Conservation (phyloP, 2,329 filamentous ascomycete species). For the Aspergillus awamori region DNA sequence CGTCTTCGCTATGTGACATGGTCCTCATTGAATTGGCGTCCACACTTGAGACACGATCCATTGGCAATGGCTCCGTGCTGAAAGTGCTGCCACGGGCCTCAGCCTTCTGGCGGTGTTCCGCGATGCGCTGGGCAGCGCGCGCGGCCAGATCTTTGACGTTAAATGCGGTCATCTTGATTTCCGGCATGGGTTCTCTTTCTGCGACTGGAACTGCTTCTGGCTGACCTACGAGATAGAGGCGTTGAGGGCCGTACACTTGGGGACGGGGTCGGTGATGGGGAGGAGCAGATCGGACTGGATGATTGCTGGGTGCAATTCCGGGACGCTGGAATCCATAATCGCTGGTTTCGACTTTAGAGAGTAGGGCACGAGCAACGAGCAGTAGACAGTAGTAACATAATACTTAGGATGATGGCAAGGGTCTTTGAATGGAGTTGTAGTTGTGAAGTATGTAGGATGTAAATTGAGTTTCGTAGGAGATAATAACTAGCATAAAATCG, state of each 20-base stretch:
- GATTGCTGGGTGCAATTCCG: slow-evolving; percentile 6
- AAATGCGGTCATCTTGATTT: background rate
- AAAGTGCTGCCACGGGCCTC: background rate
- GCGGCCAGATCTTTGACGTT: background rate
- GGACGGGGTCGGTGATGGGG: background rate
- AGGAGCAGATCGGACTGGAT: background rate
- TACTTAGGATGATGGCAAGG: background rate
- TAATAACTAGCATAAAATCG: background rate
- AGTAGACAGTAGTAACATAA: slow-evolving; percentile 1
- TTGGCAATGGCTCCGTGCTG: background rate
- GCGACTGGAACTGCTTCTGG: background rate
- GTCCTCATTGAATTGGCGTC: background rate
- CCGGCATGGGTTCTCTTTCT: background rate
- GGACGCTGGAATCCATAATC: slow-evolving; percentile 11
- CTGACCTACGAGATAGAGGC: background rate
- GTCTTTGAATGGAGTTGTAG: background rate
- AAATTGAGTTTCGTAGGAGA: background rate
- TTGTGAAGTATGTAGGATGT: background rate
- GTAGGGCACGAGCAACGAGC: background rate
- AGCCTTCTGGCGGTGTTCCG: background rate
- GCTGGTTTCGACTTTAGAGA: slow-evolving; percentile 2
- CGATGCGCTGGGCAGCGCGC: background rate
- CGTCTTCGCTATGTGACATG: background rate
- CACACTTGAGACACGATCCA: background rate
- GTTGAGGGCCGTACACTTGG: background rate